Base-by-base conservation (phyloP, 257 asterid species). In the Plantago ovata region DNA sequence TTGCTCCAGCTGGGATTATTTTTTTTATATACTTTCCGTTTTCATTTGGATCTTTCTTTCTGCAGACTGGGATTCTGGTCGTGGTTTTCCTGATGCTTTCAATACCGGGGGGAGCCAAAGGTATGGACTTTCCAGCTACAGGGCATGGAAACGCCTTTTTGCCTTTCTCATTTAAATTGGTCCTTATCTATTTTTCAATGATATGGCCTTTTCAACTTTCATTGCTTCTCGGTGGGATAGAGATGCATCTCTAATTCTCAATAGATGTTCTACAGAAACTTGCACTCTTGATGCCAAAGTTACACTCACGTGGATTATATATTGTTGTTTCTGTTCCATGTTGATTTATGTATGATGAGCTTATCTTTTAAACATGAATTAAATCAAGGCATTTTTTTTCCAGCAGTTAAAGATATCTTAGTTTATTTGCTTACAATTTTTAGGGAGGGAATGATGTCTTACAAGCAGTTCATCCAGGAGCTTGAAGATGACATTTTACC, bases 391-490 rank as follows among this genome's bases (percentile, higher is more conserved):
- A 28, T 28, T 28, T 24, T 28, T 28, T 3, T 28, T 28, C 36
- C 7, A 28, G 7, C n/a, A 28, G 7, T 28, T 28, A 28, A 28
- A 28, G 6, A 28, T 24, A 24, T 24, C 24, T 57, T 47, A 36
- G 44, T 36, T 50, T 41, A 38, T 44, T 33, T 13, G 50, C 21
- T n/a, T 69, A 24, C 5, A 2, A 60, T 64, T 60, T 54, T 49
- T 75, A 92, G 98, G 78, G 97, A 84, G 73, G 98, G 98, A 60
- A 79, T 93, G 95, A 79, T 88, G 97, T 93, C 98, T 51, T 93
- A 93, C 76, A 93, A 93, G 86, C 98, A 84, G 71, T 93, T 93
- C 78, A 93, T 93, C 76, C 98, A 93, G 87, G 98, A 93, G 82
- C 95, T 93, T 76, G 98, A 93, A 77, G 98, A 93, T 79, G 98